Conservation (phyloP, 345 rosid genomes). For the Odontarrhena argentea region DNA sequence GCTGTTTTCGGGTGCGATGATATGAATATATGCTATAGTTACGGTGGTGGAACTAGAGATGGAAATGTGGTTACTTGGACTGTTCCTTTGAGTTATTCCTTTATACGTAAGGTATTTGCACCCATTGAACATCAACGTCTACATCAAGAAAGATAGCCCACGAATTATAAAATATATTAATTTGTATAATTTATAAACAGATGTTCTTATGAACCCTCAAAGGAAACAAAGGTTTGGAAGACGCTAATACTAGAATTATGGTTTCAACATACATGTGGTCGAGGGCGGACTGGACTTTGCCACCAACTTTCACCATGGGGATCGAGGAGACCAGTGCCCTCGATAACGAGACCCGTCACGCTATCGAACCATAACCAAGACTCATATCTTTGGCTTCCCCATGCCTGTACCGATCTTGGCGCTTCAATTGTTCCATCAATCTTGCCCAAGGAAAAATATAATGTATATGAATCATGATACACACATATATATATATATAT, state of each 20-base stretch:
- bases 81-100: conserved; percentile 31
- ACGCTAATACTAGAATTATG: background rate
- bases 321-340: conserved; percentile 27
- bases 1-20: conserved; percentile 45
- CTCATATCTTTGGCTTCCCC: background rate
- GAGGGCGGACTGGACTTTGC: background rate
- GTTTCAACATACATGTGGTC: too few relatives aligned
- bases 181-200: too few relatives aligned
- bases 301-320: conserved; percentile 34
- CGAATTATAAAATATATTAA: background rate
- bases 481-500: too few relatives aligned
- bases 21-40: conserved; percentile 38
- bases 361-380: conserved; percentile 24
- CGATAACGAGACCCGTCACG: conserved; percentile 20
- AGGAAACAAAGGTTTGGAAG: background rate
- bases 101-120: conserved; percentile 15
- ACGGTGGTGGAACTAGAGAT: background rate
- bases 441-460: background rate
- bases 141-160: background rate
- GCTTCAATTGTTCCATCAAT: conserved; percentile 35
- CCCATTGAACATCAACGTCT: conserved; percentile 10
- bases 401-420: background rate
- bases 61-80: conserved; percentile 34
- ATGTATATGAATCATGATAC: too few relatives aligned
- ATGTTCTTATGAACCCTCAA: too few relatives aligned